Conservation (phyloP, 768 basidiomycete species). For the Phlegmacium glaucopus region DNA sequence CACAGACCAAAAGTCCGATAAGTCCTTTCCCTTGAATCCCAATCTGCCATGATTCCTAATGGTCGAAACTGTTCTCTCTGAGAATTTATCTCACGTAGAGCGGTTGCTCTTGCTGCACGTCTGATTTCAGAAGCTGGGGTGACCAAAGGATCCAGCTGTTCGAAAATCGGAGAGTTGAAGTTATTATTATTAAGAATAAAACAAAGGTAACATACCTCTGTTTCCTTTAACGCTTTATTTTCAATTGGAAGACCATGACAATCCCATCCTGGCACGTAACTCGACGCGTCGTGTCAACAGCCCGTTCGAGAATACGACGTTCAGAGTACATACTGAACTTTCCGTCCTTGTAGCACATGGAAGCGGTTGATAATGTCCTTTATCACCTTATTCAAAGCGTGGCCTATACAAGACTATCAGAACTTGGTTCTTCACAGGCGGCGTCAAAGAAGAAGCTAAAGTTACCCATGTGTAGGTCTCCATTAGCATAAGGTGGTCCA, state of each 20-base stretch:
- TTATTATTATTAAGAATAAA: no score
- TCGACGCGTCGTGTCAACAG: slow-evolving; percentile 27
- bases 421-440: neutral
- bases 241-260: slow-evolving; percentile 98
- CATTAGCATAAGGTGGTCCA: slow-evolving; percentile 97
- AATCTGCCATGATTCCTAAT: slow-evolving; percentile 92
- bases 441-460: neutral
- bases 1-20: slow-evolving; percentile 84
- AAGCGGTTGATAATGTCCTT: slow-evolving; percentile 96
- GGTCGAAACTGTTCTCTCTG: slow-evolving; percentile 80
- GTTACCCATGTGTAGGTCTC: slow-evolving; percentile 90
- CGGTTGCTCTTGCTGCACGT: slow-evolving; percentile 65
- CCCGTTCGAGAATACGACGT: neutral
- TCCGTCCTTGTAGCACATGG: slow-evolving; percentile 70
- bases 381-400: slow-evolving; percentile 92
- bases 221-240: slow-evolving; percentile 81
- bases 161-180: slow-evolving; percentile 3
- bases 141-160: slow-evolving; percentile 51
- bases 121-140: slow-evolving; percentile 65
- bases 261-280: slow-evolving; percentile 96
- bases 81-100: slow-evolving; percentile 64
- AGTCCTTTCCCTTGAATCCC: slow-evolving; percentile 57
- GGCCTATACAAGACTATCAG: slow-evolving; percentile 48
- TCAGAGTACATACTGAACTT: slow-evolving; percentile 67
- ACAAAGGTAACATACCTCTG: slow-evolving; percentile 47